Percentiles rank a stretch among this genome's conserved stretches.
These are phyloP conservation scores for Pleurotus sapidus DNA, from an alignment of 768 basidiomycete genomes.

Conservation along the genomic window DNA sequence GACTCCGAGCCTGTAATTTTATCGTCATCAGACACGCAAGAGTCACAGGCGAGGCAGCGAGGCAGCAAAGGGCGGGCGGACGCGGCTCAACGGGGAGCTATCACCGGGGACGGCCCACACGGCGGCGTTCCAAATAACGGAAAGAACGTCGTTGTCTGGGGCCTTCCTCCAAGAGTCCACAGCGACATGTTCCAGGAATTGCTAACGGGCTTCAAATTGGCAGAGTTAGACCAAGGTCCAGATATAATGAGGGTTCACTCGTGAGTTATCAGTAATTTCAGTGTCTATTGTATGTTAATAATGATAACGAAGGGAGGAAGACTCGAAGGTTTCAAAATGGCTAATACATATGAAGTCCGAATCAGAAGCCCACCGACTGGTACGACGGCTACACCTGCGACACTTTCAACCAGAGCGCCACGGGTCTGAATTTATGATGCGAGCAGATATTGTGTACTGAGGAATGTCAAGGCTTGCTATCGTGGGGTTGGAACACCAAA, in stretches of 20 bases:
- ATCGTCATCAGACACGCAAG: slow-evolving; percentile 10
- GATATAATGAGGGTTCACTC: slow-evolving; percentile 46
- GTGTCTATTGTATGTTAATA: not conserved
- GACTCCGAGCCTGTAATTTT: slow-evolving; percentile 26
- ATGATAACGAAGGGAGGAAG: slow-evolving; percentile 21
- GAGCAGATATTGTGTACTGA: slow-evolving; percentile 50
- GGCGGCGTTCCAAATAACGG: slow-evolving; percentile 49
- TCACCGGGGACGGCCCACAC: slow-evolving; percentile 43
- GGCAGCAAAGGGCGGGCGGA: slow-evolving; percentile 28
- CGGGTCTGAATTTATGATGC: slow-evolving; percentile 38
- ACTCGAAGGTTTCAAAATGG: slow-evolving; percentile 48
- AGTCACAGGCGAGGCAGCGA: slow-evolving; percentile 15
- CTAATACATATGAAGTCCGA: slow-evolving; percentile 52
- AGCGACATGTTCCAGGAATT: slow-evolving; percentile 31
- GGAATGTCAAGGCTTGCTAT: slow-evolving; percentile 11
- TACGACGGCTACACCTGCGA: slow-evolving; percentile 61
- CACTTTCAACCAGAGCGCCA: slow-evolving; percentile 33
- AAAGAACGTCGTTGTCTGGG: slow-evolving; percentile 56
- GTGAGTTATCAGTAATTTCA: slow-evolving; percentile 33
- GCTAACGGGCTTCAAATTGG: slow-evolving; percentile 44
- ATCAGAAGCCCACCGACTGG: slow-evolving; percentile 69
- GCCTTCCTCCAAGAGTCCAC: slow-evolving; percentile 51
- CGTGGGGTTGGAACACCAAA: too few relatives aligned
- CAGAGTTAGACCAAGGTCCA: slow-evolving; percentile 30
- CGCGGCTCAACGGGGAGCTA: slow-evolving; percentile 19